phyloP scores from a whole-genome alignment of 2,329 filamentous ascomycete species.

The Berkeleyomyces basicola region DNA sequence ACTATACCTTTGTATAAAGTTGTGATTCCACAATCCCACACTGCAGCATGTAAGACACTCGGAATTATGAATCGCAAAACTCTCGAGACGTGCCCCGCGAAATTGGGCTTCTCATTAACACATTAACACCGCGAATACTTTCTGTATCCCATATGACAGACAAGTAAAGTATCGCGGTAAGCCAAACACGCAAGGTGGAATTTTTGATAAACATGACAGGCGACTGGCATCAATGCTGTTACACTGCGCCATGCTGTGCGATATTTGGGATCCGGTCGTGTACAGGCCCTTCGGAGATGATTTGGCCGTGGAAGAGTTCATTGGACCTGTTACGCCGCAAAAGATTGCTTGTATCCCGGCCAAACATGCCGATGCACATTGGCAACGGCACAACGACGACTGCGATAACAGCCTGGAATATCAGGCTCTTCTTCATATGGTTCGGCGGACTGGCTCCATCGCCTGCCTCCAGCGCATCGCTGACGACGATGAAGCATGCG shows the following conservation, averaged over 20 bases:
- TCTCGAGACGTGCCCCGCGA: no score
- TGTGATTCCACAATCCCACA: no score
- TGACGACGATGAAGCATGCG: slow-evolving; percentile 67
- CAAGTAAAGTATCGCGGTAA: not conserved
- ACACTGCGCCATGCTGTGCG: not conserved
- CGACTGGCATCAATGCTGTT: not conserved
- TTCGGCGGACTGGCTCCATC: slow-evolving; percentile 37
- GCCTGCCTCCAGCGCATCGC: slow-evolving; percentile 52
- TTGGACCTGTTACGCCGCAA: not conserved
- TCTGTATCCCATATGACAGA: not conserved
- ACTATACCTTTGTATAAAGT: no score
- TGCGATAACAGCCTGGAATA: slow-evolving; percentile 64
- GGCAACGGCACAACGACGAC: slow-evolving; percentile 49
- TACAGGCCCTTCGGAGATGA: not conserved
- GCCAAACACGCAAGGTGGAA: not conserved
- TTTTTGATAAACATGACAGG: not conserved
- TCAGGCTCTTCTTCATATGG: slow-evolving; percentile 58
- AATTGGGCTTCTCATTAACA: no score
- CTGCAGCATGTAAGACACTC: no score
- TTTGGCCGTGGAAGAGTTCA: not conserved
- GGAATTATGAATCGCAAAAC: no score
- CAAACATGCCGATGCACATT: slow-evolving; percentile 53
- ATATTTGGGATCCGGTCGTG: not conserved
- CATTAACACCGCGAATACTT: no score
- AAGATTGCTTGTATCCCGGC: slow-evolving; percentile 28